Conservation (phyloP, 257 asterid species). For the Scutellaria galericulata region DNA sequence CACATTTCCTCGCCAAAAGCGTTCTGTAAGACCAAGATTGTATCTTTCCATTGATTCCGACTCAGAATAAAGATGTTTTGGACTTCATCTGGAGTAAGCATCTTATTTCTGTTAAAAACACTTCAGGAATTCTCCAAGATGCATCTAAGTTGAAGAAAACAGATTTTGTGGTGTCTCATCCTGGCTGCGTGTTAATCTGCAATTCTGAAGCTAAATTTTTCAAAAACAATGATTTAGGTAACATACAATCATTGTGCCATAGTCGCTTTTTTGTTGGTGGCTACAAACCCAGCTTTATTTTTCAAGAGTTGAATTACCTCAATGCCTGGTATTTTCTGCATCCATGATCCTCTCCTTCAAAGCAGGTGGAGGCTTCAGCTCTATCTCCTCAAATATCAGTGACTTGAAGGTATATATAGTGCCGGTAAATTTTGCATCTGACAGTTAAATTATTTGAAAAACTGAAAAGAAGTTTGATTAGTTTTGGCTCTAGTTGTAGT, state of each 20-base stretch:
- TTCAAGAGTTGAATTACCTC: conserved; percentile 28
- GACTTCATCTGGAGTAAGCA: neutral
- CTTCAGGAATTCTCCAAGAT: conserved; percentile 3
- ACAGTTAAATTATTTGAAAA: conserved; percentile 35
- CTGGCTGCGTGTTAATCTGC: conserved; percentile 21
- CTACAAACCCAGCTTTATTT: conserved; percentile 26
- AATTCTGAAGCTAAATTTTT: conserved; percentile 28
- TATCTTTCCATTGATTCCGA: conserved; percentile 84
- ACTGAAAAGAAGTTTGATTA: conserved; percentile 15
- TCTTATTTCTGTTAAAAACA: neutral
- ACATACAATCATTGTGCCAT: conserved; percentile 21
- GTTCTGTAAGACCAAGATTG: conserved; percentile 94
- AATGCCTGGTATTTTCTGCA: conserved; percentile 33
- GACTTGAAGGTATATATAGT: conserved; percentile 33
- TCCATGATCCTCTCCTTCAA: conserved; percentile 27
- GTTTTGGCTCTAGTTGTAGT: conserved; percentile 35
- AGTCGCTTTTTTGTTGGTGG: conserved; percentile 40
- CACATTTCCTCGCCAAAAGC: conserved; percentile 86
- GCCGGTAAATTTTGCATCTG: conserved; percentile 37
- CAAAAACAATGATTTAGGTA: neutral
- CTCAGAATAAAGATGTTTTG: conserved; percentile 59
- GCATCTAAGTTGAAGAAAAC: conserved; percentile 3
- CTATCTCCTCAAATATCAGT: conserved; percentile 29
- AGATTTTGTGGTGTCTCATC: conserved; percentile 17
- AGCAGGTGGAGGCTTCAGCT: conserved; percentile 29